Evolutionary conservation across 768 basidiomycete genomes (phyloP).

Genomic region (Amyloporia xantha): DNA sequence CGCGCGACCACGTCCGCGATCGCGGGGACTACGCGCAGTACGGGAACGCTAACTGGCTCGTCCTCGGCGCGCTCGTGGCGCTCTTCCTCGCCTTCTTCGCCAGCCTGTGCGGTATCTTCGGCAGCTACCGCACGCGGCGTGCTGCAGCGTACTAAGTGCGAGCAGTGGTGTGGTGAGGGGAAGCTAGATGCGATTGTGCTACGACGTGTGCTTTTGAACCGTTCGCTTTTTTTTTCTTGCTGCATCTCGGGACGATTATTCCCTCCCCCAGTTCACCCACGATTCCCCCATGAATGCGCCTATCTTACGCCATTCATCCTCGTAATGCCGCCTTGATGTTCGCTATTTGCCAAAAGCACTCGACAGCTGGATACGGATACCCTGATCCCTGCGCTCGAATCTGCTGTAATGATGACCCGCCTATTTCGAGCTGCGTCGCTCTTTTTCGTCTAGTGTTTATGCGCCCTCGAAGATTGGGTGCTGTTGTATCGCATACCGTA

Average conservation of each 20-base stretch:
- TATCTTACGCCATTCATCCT: too few relatives aligned
- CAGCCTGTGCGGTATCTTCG: constrained; percentile 59
- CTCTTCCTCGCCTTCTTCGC: constrained; percentile 63
- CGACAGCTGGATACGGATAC: neutral
- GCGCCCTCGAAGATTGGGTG: neutral
- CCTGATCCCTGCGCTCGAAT: neutral
- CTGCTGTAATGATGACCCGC: neutral
- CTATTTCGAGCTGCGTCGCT: neutral
- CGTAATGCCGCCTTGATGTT: too few relatives aligned
- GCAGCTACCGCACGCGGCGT: constrained; percentile 45
- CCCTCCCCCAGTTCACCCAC: too few relatives aligned
- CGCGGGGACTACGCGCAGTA: constrained; percentile 44
- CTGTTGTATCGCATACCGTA: neutral
- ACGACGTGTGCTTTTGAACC: neutral
- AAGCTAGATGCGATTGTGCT: neutral
- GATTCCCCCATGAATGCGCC: too few relatives aligned
- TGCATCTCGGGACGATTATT: too few relatives aligned
- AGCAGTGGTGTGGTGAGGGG: neutral
- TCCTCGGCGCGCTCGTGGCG: constrained; percentile 64
- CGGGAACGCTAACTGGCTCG: constrained; percentile 82
- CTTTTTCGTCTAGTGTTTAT: too few relatives aligned
- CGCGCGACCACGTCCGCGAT: constrained; percentile 49
- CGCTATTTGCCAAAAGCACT: neutral
- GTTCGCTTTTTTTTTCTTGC: neutral
- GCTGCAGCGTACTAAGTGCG: constrained; percentile 2